Evolutionary conservation across 83 land plant genomes (phyloP), one percentile per base, ranked within the genome.

Genomic region (Picea abies): DNA sequence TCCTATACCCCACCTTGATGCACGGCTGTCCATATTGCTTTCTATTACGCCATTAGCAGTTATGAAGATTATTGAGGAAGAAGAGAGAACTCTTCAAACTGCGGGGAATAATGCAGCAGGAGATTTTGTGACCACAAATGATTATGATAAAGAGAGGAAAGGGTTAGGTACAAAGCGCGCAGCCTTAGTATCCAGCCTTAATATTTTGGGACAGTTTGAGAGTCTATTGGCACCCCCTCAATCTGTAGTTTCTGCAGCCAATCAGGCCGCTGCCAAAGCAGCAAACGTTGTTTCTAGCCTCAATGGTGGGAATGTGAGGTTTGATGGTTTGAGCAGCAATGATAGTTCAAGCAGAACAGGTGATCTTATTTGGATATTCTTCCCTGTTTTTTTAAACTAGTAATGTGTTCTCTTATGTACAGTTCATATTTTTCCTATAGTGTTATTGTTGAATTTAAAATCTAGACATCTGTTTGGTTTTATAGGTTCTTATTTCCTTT

Each of bases 1-100:
- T 37, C 99, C 98, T 47, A 81, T 87, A 37, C 96, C 99, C 78
- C 95, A 83, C 71, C 88, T 90, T 32, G 96, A 91, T 67, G 82
- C 98, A 75, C 95, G 99, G 44, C 60, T 95, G 23, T 91, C 93
- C 86, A 86, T 95, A 84, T 84, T 95, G 39, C 83, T 97, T 78
- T 88, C 94, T 17, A 89, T 97, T 66, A 92, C 93, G 61, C 89
- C 94, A 56, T 86, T 95, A 52, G 91, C 93, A 35, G 79, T 86
- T 71, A 91, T 90, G 52, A 83, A 88, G 58, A 88, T 97, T 29
- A 91, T 97, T 83, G 95, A 93, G 69, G 99, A 95, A 83, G 96
- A 97, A 84, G 94, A 93, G 25, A 73, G 26, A 73, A 2, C 20
- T 73, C 47, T 73, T n/a, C 77, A 73, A 73, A 39, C 77, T 17